phyloP scores from a whole-genome alignment of 176 grass and related monocot species.

The Carex cristatella region DNA sequence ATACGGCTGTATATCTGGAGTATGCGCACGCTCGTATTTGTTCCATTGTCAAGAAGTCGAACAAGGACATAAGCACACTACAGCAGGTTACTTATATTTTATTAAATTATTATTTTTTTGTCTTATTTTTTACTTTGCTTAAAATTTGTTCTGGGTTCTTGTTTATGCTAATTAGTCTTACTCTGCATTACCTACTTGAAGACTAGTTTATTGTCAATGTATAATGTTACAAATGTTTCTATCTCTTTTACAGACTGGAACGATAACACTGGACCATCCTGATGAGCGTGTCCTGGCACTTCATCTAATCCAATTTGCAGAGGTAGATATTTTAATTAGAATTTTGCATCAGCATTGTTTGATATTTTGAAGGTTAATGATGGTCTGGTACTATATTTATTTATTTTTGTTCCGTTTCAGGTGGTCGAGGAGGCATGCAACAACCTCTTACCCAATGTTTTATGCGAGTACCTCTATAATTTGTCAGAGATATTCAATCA shows the following conservation, averaged over 20 bases:
- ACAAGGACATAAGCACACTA: slow-evolving; percentile 65
- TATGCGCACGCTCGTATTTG: slow-evolving; percentile 98
- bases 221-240: slow-evolving; percentile 4
- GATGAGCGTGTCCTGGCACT: slow-evolving; percentile 78
- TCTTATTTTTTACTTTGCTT: slow-evolving; percentile 8
- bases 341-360: neutral
- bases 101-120: neutral
- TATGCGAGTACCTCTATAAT: slow-evolving; percentile 97
- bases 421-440: slow-evolving; percentile 85
- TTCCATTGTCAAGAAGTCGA: slow-evolving; percentile 87
- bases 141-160: neutral
- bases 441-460: slow-evolving; percentile 75
- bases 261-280: slow-evolving; percentile 54
- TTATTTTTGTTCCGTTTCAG: slow-evolving; percentile 36
- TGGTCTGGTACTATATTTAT: neutral
- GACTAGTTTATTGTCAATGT: neutral
- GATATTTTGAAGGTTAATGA: neutral
- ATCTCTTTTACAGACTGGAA: slow-evolving; percentile 39
- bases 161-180: neutral
- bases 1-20: slow-evolving; percentile 91
- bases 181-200: neutral
- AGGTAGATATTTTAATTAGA: slow-evolving; percentile 31
- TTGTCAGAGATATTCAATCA: slow-evolving; percentile 89
- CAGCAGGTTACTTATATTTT: slow-evolving; percentile 36
- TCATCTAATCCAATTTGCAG: slow-evolving; percentile 86